phyloP scores from a whole-genome alignment of 345 rosid genomes.

The Psidium friedrichsthalianum region DNA sequence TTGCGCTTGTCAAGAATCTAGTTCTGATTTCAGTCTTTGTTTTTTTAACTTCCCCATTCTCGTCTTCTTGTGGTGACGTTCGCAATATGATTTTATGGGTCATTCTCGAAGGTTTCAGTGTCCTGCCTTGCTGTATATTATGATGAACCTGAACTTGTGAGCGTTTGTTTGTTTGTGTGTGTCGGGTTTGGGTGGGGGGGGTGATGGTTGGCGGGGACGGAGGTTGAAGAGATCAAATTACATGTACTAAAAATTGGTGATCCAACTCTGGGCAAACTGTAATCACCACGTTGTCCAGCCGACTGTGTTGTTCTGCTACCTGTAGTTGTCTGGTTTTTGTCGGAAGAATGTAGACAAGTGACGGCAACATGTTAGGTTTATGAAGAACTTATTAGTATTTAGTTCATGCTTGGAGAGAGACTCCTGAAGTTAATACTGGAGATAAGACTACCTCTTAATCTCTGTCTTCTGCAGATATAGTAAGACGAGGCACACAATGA shows the following conservation, averaged over 20 bases:
- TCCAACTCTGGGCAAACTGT: not conserved
- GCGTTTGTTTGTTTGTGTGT: no score
- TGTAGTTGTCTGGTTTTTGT: not conserved
- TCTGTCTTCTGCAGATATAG: not conserved
- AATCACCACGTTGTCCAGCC: no score
- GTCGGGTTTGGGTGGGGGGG: no score
- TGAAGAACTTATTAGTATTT: not conserved
- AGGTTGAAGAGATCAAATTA: not conserved
- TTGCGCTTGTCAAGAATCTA: conserved; percentile 49
- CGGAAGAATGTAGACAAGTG: not conserved
- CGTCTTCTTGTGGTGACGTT: not conserved
- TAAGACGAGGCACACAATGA: not conserved
- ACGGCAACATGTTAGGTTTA: not conserved
- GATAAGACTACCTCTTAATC: not conserved
- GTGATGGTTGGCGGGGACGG: not conserved
- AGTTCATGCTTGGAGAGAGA: not conserved
- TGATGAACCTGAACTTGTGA: not conserved
- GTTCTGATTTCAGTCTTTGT: conserved; percentile 39
- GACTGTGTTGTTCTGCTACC: no score
- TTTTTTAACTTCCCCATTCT: not conserved
- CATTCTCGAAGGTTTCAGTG: no score
- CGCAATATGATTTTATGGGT: not conserved
- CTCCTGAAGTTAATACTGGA: not conserved
- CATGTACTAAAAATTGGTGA: not conserved
- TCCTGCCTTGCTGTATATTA: not conserved